phyloP scores from a whole-genome alignment of 257 asterid genomes.

The Dorcoceras hygrometricum region DNA sequence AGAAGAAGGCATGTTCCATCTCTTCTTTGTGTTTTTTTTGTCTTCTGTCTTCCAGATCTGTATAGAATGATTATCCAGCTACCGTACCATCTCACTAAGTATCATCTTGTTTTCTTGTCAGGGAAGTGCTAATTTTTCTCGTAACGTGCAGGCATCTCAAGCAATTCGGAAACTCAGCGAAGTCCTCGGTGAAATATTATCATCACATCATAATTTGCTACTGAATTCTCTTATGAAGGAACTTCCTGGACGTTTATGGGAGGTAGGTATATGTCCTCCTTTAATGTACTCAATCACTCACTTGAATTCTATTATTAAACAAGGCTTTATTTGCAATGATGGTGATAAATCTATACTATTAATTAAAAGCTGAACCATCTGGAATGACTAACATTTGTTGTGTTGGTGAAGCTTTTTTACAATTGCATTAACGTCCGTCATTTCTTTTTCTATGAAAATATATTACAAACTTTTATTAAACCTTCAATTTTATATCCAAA shows the following conservation, averaged over 20 bases:
- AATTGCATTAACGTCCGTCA: too few species aligned
- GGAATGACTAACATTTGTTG: too few species aligned
- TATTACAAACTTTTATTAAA: too few species aligned
- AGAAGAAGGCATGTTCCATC: slow-evolving; percentile 61
- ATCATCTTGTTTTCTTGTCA: slow-evolving; percentile 8
- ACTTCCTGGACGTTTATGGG: slow-evolving; percentile 96
- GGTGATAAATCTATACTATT: not conserved
- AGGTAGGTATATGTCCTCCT: slow-evolving; percentile 48
- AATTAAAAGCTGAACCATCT: too few species aligned
- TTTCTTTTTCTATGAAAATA: too few species aligned
- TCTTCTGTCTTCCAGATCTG: slow-evolving; percentile 1
- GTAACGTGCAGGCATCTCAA: slow-evolving; percentile 70
- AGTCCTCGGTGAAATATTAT: slow-evolving; percentile 76
- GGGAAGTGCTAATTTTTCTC: slow-evolving; percentile 25
- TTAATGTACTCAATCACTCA: slow-evolving; percentile 11
- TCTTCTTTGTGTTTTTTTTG: slow-evolving; percentile 16
- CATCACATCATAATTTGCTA: slow-evolving; percentile 67
- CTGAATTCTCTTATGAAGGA: slow-evolving; percentile 84
- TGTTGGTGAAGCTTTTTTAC: too few species aligned
- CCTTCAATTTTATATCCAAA: too few species aligned
- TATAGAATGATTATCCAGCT: slow-evolving; percentile 6
- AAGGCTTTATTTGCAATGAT: slow-evolving; percentile 8
- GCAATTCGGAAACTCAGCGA: slow-evolving; percentile 83
- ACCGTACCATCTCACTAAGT: slow-evolving; percentile 15
- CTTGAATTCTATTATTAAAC: slow-evolving; percentile 15